These are phyloP conservation scores for Sporisorium reilianum DNA, from an alignment of 1,284 basidiomycete genomes.

Conservation along the genomic window DNA sequence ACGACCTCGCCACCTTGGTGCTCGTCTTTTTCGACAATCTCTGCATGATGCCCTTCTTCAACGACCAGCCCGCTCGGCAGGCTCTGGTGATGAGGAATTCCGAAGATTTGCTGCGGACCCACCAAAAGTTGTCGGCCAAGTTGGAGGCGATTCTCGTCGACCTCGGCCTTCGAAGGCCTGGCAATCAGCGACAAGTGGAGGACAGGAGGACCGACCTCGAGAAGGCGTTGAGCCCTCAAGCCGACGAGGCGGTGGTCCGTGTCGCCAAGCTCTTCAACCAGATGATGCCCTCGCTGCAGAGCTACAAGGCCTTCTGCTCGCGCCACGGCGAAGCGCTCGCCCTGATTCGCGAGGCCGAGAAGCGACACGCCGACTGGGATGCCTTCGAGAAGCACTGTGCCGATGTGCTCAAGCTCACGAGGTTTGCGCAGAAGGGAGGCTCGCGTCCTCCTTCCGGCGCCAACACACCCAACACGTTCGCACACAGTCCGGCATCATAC, in stretches of 20 bases:
- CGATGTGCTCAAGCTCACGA: slow-evolving; percentile 49
- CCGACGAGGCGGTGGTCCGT: slow-evolving; percentile 50
- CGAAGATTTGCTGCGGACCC: slow-evolving; percentile 56
- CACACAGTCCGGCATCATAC: slow-evolving; percentile 35
- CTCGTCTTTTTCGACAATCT: slow-evolving; percentile 65
- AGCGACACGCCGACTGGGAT: slow-evolving; percentile 63
- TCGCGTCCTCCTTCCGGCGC: slow-evolving; percentile 40
- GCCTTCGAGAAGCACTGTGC: slow-evolving; percentile 60
- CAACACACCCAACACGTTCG: slow-evolving; percentile 36
- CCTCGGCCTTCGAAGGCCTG: slow-evolving; percentile 41
- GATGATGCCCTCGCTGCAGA: slow-evolving; percentile 48
- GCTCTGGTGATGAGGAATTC: slow-evolving; percentile 62
- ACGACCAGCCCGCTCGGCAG: slow-evolving; percentile 54
- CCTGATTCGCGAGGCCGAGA: slow-evolving; percentile 63
- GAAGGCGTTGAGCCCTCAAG: slow-evolving; percentile 50
- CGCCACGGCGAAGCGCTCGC: slow-evolving; percentile 65
- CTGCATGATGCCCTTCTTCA: slow-evolving; percentile 62
- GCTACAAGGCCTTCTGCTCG: slow-evolving; percentile 66
- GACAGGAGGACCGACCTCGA: slow-evolving; percentile 40
- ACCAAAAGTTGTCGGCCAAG: slow-evolving; percentile 55
- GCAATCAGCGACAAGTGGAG: slow-evolving; percentile 16
- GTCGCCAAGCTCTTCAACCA: slow-evolving; percentile 50
- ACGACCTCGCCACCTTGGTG: slow-evolving; percentile 63
- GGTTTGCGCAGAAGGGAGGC: slow-evolving; percentile 20
- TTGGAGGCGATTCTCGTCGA: slow-evolving; percentile 54